Conservation (phyloP, 345 rosid genomes). For the Pseudoturritis turrita region DNA sequence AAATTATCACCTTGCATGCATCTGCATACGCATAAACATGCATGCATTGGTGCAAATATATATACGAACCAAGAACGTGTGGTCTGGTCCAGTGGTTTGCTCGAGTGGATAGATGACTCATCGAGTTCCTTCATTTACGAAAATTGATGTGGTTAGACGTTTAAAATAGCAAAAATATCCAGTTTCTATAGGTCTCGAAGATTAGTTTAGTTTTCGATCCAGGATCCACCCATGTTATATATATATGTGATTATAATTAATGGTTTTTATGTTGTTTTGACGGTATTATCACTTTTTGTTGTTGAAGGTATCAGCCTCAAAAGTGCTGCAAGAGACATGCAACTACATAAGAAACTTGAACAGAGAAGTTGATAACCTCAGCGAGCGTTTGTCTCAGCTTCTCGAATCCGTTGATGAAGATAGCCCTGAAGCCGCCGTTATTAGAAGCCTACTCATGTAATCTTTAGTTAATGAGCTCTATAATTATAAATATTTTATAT, state of each 20-base stretch:
- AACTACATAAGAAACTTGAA: conserved; percentile 78
- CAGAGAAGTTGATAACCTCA: conserved; percentile 76
- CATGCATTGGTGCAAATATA: background rate
- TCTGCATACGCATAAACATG: background rate
- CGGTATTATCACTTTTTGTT: background rate
- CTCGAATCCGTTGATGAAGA: conserved; percentile 72
- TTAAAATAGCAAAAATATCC: too few relatives aligned
- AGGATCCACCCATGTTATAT: too few relatives aligned
- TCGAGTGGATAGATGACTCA: too few relatives aligned
- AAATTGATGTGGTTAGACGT: too few relatives aligned
- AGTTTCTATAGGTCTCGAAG: too few relatives aligned
- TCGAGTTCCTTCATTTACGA: too few relatives aligned
- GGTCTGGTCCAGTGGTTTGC: too few relatives aligned
- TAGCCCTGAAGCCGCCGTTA: conserved; percentile 84
- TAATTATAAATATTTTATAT: background rate
- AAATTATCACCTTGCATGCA: background rate
- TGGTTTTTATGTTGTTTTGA: background rate
- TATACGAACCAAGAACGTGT: too few relatives aligned
- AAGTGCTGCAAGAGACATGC: conserved; percentile 91
- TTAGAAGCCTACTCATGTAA: conserved; percentile 76
- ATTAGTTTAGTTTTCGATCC: too few relatives aligned
- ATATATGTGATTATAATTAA: too few relatives aligned
- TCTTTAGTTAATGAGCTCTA: background rate
- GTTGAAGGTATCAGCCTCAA: conserved; percentile 69
- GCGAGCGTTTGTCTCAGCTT: conserved; percentile 84